Percentiles rank a stretch among this genome's conserved stretches.
Evolutionary conservation across 208 protist species (phyloP).

Genomic region (Acanthamoeba quina): DNA sequence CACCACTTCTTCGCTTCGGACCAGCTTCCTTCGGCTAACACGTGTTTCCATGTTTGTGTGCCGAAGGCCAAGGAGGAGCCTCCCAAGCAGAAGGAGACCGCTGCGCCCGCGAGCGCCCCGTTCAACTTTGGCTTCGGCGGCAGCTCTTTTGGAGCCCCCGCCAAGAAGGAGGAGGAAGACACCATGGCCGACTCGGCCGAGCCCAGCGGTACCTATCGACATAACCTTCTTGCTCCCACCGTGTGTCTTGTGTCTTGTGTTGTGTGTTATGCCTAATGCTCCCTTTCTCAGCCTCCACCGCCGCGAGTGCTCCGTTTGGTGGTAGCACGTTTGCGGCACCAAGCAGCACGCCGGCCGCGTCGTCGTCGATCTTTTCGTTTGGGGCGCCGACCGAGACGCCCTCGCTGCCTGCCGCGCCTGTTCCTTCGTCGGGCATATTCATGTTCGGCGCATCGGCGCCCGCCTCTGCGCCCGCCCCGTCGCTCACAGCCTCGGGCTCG

Average conservation of each 20-base stretch:
- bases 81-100: neutral
- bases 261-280: neutral
- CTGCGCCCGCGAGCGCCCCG: neutral
- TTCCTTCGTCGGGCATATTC: neutral
- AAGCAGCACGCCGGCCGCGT: neutral
- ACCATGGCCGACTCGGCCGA: conserved; percentile 10
- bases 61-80: neutral
- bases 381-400: neutral
- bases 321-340: neutral
- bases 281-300: neutral
- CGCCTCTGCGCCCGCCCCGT: neutral
- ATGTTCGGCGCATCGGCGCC: neutral
- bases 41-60: neutral
- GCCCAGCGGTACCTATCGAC: neutral
- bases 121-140: conserved; percentile 4
- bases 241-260: too few relatives aligned
- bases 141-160: neutral
- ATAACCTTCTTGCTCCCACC: neutral
- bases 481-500: neutral
- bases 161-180: conserved; percentile 3
- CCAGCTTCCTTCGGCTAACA: neutral
- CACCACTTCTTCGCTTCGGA: too few relatives aligned
- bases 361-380: neutral
- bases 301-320: neutral
- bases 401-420: neutral